These are phyloP conservation scores for Aspergillus saccharolyticus DNA, from an alignment of 495 filamentous ascomycete species.

Conservation along the genomic window DNA sequence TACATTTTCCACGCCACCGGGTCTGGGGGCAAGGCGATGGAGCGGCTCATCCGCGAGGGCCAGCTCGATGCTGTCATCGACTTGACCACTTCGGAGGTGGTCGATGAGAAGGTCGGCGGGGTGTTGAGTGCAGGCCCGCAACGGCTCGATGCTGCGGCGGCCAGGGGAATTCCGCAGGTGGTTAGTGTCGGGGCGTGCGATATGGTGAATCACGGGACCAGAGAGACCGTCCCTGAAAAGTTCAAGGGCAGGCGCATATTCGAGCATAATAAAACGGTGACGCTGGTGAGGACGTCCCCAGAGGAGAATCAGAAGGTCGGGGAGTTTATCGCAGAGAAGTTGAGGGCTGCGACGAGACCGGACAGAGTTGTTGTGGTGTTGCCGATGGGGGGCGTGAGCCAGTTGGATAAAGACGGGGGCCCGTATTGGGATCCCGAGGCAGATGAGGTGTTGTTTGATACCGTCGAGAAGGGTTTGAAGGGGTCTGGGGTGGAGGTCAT, in stretches of 20 bases:
- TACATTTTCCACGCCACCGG: constrained; percentile 69
- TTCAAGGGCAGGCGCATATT: constrained; percentile 44
- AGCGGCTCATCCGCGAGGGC: constrained; percentile 50
- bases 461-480: constrained; percentile 37
- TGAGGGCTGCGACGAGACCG: constrained; percentile 32
- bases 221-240: constrained; percentile 46
- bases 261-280: constrained; percentile 62
- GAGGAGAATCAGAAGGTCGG: constrained; percentile 52
- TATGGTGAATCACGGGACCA: constrained; percentile 64
- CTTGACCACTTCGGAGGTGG: constrained; percentile 64
- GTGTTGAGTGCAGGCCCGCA: constrained; percentile 51
- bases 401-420: constrained; percentile 32
- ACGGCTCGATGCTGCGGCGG: constrained; percentile 50
- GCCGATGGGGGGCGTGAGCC: constrained; percentile 50
- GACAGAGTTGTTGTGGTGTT: constrained; percentile 49
- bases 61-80: constrained; percentile 60
- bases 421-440: constrained; percentile 41
- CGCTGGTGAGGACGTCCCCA: constrained; percentile 54
- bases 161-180: constrained; percentile 53
- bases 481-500: constrained; percentile 33
- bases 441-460: constrained; percentile 41
- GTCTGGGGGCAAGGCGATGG: constrained; percentile 61
- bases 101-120: constrained; percentile 57
- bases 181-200: constrained; percentile 61
- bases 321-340: constrained; percentile 46